Conservation (phyloP, 768 basidiomycete genomes). For the Candolleomyces eurysporus region DNA sequence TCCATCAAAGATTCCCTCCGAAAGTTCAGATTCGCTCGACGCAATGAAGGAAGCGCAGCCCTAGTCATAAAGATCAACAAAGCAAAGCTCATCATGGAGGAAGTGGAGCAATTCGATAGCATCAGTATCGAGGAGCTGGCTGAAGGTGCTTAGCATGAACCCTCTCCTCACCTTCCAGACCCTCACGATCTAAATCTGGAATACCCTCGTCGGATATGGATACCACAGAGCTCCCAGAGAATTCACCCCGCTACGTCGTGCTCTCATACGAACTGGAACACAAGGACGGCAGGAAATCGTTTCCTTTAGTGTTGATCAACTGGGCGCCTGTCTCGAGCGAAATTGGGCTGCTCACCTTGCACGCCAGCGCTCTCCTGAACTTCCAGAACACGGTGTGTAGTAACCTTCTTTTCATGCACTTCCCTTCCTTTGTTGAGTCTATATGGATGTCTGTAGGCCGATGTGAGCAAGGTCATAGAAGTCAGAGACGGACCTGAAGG, state of each 20-base stretch:
- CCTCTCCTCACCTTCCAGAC: background rate
- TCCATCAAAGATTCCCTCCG: constrained; percentile 74
- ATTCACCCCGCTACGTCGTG: constrained; percentile 81
- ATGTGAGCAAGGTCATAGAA: constrained; percentile 78
- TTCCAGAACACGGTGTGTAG: constrained; percentile 74
- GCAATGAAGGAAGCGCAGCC: constrained; percentile 71
- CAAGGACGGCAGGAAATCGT: constrained; percentile 78
- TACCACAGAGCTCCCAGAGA: constrained; percentile 76
- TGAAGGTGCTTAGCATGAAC: constrained; percentile 56
- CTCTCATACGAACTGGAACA: constrained; percentile 82
- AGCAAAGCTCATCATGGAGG: constrained; percentile 73
- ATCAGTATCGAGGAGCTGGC: constrained; percentile 81
- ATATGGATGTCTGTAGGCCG: constrained; percentile 46
- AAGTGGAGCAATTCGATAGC: constrained; percentile 75
- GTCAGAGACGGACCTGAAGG: constrained; percentile 79
- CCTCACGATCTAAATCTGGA: background rate
- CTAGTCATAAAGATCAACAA: constrained; percentile 92
- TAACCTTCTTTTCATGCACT: background rate
- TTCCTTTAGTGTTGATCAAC: constrained; percentile 83
- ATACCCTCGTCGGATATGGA: no score
- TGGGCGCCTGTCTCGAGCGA: constrained; percentile 83
- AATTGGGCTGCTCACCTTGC: constrained; percentile 71
- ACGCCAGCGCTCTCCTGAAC: constrained; percentile 77
- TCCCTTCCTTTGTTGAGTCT: background rate
- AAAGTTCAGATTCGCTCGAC: constrained; percentile 77